Evolutionary conservation across 257 asterid genomes (phyloP).

Genomic region (Knoxia roxburghii): DNA sequence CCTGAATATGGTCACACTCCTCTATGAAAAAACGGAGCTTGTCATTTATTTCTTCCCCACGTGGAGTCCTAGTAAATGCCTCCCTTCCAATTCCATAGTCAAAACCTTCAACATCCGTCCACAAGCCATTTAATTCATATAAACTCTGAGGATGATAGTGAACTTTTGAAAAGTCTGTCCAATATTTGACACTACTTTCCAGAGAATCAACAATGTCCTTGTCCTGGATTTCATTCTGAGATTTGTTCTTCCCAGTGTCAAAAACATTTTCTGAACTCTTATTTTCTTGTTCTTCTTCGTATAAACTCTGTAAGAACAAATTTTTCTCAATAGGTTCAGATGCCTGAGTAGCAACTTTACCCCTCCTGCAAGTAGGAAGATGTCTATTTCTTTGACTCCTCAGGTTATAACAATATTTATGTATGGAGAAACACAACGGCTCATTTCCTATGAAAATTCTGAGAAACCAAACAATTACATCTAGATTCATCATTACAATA

Average conservation of each 20-base stretch:
- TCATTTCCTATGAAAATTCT: not conserved
- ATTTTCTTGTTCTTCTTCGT: slow-evolving; percentile 41
- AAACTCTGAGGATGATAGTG: slow-evolving; percentile 89
- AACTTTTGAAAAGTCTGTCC: slow-evolving; percentile 97
- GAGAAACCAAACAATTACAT: not conserved
- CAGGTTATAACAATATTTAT: not conserved
- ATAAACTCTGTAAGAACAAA: slow-evolving; percentile 78
- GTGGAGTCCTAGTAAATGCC: slow-evolving; percentile 43
- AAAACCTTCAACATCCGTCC: slow-evolving; percentile 54
- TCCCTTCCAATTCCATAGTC: slow-evolving; percentile 79
- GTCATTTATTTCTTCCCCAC: slow-evolving; percentile 76
- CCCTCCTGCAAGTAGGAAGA: slow-evolving; percentile 63
- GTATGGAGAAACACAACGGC: not conserved
- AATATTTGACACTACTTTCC: slow-evolving; percentile 69
- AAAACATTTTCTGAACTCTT: slow-evolving; percentile 21
- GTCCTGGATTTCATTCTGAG: slow-evolving; percentile 54
- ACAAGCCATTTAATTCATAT: slow-evolving; percentile 68
- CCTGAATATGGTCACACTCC: slow-evolving; percentile 97
- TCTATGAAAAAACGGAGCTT: slow-evolving; percentile 90
- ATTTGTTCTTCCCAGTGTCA: slow-evolving; percentile 25
- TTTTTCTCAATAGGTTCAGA: slow-evolving; percentile 71
- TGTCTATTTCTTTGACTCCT: slow-evolving; percentile 16
- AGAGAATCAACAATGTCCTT: slow-evolving; percentile 65
- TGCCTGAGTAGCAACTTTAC: slow-evolving; percentile 52
- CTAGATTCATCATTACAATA: not conserved